Base-by-base conservation (phyloP, 2,329 filamentous ascomycete genomes). In the Sclerotiophoma versabilis region DNA sequence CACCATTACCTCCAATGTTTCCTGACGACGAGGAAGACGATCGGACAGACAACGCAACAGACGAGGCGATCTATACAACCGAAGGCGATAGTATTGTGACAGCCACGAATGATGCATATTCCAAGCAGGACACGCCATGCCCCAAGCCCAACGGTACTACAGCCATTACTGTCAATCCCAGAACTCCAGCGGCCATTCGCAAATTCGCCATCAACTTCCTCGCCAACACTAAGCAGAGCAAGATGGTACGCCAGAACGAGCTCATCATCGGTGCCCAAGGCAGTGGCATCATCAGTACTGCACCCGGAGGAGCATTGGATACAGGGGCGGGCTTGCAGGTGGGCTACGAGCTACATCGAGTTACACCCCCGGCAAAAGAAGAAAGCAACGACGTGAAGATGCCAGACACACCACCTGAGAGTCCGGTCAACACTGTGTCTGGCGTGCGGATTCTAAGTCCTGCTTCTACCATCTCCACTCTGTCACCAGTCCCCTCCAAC, bases 1-100 rank as follows among this genome's bases (percentile, higher is more conserved):
- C 65, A 9, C 63, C 65, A 2, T 34, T 66, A 3, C 65, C 63
- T 25, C 60, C 63, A 5, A 48, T 60, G 41, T 43, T 44, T 30
- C 20, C 44, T 10, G 43, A 49, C 14, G 62, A 63, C 7, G 30
- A 54, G 4, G 50, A 39, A 2, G 23, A 49, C n/a, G 14, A 22
- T 9, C 17, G 15, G 7, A 5, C 15, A 8, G 32, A 44, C 5
- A 5, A 2, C 14, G 5, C n/a, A 22, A 20, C 9, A 19, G 34
- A 42, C 19, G 6, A 32, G 12, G 4, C 19, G 8, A 19, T 15
- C 0, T 11, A 43, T 2, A 2, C 10, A 15, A 25, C 11, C 15
- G 9, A 23, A 11, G 15, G 11, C 11, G 25, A 22, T 5, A 23
- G 14, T 0, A 19, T 20, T 10, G 5, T 3, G 4, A 15, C 5